phyloP scores from a whole-genome alignment of 1,284 basidiomycete genomes.

The Trametes hirsuta region DNA sequence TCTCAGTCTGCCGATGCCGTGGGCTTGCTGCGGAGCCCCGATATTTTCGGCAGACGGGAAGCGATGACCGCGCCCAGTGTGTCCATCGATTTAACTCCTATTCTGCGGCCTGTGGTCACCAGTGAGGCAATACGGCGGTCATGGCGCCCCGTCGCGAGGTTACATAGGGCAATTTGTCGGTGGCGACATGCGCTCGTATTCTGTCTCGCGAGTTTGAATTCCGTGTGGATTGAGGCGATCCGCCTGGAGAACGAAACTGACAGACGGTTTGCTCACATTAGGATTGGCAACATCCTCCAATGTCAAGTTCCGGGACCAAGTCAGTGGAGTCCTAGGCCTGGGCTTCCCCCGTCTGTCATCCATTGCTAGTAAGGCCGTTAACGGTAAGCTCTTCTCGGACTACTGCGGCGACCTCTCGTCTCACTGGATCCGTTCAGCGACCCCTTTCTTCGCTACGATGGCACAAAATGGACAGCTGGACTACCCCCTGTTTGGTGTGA shows the following conservation, averaged over 20 bases:
- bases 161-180: neutral
- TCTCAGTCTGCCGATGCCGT: neutral
- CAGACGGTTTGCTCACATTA: conserved; percentile 27
- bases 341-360: conserved; percentile 75
- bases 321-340: conserved; percentile 73
- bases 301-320: conserved; percentile 59
- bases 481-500: conserved; percentile 76
- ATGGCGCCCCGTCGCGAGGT: neutral
- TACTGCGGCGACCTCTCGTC: neutral
- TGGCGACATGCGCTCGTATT: neutral
- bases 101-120: too few species aligned
- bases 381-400: conserved; percentile 48
- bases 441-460: conserved; percentile 65
- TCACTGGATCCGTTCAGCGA: conserved; percentile 46
- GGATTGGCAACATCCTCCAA: conserved; percentile 65
- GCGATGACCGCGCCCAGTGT: neutral
- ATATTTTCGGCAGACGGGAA: neutral
- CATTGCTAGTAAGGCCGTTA: conserved; percentile 49
- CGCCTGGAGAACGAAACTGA: too few species aligned
- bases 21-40: neutral
- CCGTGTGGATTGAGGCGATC: too few species aligned
- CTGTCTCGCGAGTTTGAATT: neutral
- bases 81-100: neutral
- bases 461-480: conserved; percentile 64
- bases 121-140: neutral